Evolutionary conservation across 1,284 basidiomycete species (phyloP).

Genomic region (Tilletia caries): DNA sequence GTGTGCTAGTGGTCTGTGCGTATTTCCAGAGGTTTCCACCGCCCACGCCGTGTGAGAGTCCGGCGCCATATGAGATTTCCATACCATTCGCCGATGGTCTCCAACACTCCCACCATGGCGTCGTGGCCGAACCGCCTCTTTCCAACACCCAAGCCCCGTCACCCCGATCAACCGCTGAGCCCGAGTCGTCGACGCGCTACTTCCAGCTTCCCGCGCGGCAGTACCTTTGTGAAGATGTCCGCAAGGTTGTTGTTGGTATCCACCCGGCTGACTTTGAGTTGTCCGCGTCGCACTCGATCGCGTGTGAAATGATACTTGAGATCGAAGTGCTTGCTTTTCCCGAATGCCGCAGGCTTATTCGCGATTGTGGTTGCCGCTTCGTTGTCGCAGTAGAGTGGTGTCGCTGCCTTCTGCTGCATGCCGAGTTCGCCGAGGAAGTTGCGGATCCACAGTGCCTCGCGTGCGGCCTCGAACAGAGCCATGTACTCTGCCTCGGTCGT

Average conservation of each 20-base stretch:
- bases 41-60: too few species aligned
- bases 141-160: too few species aligned
- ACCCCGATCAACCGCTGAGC: too few species aligned
- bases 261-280: slow-evolving; percentile 27
- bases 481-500: slow-evolving; percentile 58
- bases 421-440: slow-evolving; percentile 39
- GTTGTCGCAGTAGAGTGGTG: slow-evolving; percentile 44
- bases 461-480: slow-evolving; percentile 58
- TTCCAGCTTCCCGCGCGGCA: slow-evolving; percentile 14
- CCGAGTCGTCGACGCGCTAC: too few species aligned
- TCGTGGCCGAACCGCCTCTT: too few species aligned
- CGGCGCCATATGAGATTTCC: too few species aligned
- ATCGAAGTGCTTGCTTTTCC: slow-evolving; percentile 50
- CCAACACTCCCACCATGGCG: too few species aligned
- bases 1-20: too few species aligned
- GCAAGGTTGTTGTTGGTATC: slow-evolving; percentile 28
- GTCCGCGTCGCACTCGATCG: slow-evolving; percentile 24
- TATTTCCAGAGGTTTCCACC: too few species aligned
- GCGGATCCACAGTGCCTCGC: slow-evolving; percentile 56
- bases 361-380: slow-evolving; percentile 35
- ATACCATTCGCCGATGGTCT: too few species aligned
- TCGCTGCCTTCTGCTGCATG: slow-evolving; percentile 18
- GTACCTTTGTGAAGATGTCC: slow-evolving; percentile 37
- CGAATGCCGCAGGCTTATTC: slow-evolving; percentile 31
- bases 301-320: slow-evolving; percentile 42